A percentile compares a stretch with the other conserved stretches of the same genome.
These are phyloP conservation scores for Lachnellula hyalina DNA, from an alignment of 2,329 filamentous ascomycete species.

Conservation along the genomic window DNA sequence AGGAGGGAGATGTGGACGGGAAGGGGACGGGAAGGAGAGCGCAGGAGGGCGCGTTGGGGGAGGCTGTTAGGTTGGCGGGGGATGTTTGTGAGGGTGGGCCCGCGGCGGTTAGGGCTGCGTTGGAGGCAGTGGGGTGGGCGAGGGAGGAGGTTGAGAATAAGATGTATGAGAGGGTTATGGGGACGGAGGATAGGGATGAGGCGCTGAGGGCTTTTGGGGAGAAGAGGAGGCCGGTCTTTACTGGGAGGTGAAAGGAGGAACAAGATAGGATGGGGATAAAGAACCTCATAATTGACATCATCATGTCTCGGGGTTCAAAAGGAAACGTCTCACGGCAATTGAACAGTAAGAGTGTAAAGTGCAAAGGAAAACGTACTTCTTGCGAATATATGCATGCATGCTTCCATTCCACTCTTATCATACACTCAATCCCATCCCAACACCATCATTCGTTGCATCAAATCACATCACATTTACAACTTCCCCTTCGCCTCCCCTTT, in stretches of 20 bases:
- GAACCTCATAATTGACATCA: neutral
- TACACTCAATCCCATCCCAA: too few species aligned
- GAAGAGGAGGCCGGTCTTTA: conserved; percentile 67
- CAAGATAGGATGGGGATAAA: neutral
- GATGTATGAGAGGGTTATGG: conserved; percentile 79
- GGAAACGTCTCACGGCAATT: too few species aligned
- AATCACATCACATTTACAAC: neutral
- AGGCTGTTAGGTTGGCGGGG: conserved; percentile 71
- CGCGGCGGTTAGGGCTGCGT: conserved; percentile 70
- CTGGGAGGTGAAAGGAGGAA: conserved; percentile 36
- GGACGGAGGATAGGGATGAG: conserved; percentile 81
- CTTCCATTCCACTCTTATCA: too few species aligned
- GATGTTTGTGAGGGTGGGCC: conserved; percentile 90
- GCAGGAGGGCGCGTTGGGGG: conserved; percentile 63
- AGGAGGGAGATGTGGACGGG: conserved; percentile 41
- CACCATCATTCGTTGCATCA: too few species aligned
- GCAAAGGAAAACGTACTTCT: too few species aligned
- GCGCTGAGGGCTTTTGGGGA: conserved; percentile 79
- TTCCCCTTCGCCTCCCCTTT: conserved; percentile 32
- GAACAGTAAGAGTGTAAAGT: too few species aligned
- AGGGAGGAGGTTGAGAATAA: conserved; percentile 75
- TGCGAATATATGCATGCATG: too few species aligned
- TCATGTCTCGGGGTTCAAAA: too few species aligned
- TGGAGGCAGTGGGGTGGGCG: conserved; percentile 71
- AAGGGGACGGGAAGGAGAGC: conserved; percentile 51